These are phyloP conservation scores for Lagenidium giganteum DNA, from an alignment of 352 stramenopile species.

Conservation along the genomic window DNA sequence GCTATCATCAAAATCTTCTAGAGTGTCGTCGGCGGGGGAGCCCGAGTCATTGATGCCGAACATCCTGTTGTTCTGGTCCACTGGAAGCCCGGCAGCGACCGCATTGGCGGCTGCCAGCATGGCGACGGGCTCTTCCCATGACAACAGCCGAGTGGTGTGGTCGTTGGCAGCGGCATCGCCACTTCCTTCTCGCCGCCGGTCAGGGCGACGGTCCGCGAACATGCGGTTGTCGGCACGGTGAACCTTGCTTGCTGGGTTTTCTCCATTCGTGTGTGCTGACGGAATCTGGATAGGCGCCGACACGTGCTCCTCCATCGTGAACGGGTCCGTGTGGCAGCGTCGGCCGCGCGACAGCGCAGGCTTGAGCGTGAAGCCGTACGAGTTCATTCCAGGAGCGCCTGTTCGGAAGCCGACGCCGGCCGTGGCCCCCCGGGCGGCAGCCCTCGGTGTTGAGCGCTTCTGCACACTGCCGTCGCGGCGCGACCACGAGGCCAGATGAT, in stretches of 20 bases:
- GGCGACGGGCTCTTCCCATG: slow-evolving; percentile 55
- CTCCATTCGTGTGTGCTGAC: slow-evolving; percentile 10
- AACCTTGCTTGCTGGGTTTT: background rate
- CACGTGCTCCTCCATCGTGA: slow-evolving; percentile 26
- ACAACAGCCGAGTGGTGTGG: slow-evolving; percentile 33
- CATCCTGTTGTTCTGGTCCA: background rate
- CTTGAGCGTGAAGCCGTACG: slow-evolving; percentile 22
- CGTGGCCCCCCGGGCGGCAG: no score
- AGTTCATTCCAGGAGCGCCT: slow-evolving; percentile 1
- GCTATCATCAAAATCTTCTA: slow-evolving; percentile 10
- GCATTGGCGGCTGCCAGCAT: slow-evolving; percentile 26
- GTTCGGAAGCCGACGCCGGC: no score
- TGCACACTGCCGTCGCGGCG: slow-evolving; percentile 3
- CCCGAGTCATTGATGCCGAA: no score
- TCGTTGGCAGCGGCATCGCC: slow-evolving; percentile 2
- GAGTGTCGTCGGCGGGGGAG: background rate
- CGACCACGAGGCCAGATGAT: background rate
- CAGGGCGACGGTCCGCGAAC: background rate
- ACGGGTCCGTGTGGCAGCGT: slow-evolving; percentile 30
- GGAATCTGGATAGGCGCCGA: slow-evolving; percentile 69
- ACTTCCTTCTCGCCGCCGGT: slow-evolving; percentile 6
- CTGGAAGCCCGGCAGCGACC: slow-evolving; percentile 3
- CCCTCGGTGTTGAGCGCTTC: background rate
- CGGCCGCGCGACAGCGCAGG: slow-evolving; percentile 17
- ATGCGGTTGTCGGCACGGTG: background rate